Conservation (phyloP, 2,329 filamentous ascomycete species). For the Colletotrichum tropicicola region DNA sequence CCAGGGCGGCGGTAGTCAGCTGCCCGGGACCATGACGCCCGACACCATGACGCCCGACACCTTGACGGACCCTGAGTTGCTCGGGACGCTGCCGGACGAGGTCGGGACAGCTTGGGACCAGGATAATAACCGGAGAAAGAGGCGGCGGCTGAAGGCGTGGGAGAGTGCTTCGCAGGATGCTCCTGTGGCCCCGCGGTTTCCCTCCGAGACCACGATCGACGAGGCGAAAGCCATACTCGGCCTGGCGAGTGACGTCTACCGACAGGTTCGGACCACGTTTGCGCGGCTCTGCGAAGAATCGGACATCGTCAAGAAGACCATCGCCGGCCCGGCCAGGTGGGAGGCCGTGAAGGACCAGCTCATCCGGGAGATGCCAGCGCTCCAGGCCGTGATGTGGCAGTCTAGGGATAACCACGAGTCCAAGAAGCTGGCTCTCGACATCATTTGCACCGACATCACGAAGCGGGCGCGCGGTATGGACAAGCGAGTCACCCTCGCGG, state of each 20-base stretch:
- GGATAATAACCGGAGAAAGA: slow-evolving; percentile 23
- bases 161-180: slow-evolving; percentile 68
- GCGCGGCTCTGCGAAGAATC: slow-evolving; percentile 74
- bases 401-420: slow-evolving; percentile 66
- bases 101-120: neutral
- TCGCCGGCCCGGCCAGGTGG: slow-evolving; percentile 78
- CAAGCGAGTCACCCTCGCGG: slow-evolving; percentile 74
- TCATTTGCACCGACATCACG: slow-evolving; percentile 83
- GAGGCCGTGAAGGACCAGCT: slow-evolving; percentile 74
- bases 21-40: slow-evolving; percentile 6
- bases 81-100: slow-evolving; percentile 2
- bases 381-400: slow-evolving; percentile 69
- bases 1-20: neutral
- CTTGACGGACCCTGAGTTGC: slow-evolving; percentile 17
- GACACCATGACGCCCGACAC: slow-evolving; percentile 24
- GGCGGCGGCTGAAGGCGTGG: slow-evolving; percentile 20
- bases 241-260: slow-evolving; percentile 72
- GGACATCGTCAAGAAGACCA: slow-evolving; percentile 78
- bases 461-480: slow-evolving; percentile 77
- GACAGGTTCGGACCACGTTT: slow-evolving; percentile 71
- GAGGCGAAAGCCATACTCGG: slow-evolving; percentile 77
- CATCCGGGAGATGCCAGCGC: slow-evolving; percentile 69
- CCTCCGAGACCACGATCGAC: slow-evolving; percentile 83
- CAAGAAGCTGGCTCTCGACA: slow-evolving; percentile 76
- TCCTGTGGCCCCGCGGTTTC: slow-evolving; percentile 76